Base-by-base conservation (phyloP, 257 asterid species). In the Rhazya stricta region DNA sequence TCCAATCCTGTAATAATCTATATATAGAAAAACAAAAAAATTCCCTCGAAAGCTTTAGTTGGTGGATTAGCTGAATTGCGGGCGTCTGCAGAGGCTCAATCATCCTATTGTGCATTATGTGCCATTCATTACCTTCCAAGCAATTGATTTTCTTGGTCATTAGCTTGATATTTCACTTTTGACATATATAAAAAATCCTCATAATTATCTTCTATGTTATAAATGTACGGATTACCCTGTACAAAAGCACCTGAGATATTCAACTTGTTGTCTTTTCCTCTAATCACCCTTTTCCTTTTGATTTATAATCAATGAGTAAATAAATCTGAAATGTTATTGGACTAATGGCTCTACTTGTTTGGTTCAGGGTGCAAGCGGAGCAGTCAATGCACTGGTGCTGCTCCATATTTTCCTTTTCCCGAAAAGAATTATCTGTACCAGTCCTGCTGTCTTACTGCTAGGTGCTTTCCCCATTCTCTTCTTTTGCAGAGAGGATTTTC, bases 291-390 rank as follows among this genome's bases (percentile, higher is more conserved):
- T 71, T n/a, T 5, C 18, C 53, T 42, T 73, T 23, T 15, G 69
- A 62, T 32, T 62, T 36, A 2, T 62, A 34, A 15, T 61, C 9
- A 30, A 34, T 27, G 23, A 32, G 25, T 34, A 16, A 16, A 39
- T 5, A 46, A 11, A 16, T 76, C 18, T 27, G 43, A 76, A 70
- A 77, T 73, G 18, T 43, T 41, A 10, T 37, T 50, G 45, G 39
- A 43, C 19, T 29, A 34, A n/a, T 51, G 63, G 43, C 53, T 65
- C 74, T 63, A 73, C 51, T 25, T 69, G n/a, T 51, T 74, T 71
- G 69, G 79, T 80, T 37, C 74, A 94, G 99, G 99, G 99, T 71
- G 99, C 99, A 51, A 92, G 97, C 72, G 99, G 97, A 81, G 99
- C 99, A 68, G 92, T 92, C 82, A 94, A 89, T 81, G 97, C 99